Conservation (phyloP, 441 rosid genomes). For the Corymbia calophylla region DNA sequence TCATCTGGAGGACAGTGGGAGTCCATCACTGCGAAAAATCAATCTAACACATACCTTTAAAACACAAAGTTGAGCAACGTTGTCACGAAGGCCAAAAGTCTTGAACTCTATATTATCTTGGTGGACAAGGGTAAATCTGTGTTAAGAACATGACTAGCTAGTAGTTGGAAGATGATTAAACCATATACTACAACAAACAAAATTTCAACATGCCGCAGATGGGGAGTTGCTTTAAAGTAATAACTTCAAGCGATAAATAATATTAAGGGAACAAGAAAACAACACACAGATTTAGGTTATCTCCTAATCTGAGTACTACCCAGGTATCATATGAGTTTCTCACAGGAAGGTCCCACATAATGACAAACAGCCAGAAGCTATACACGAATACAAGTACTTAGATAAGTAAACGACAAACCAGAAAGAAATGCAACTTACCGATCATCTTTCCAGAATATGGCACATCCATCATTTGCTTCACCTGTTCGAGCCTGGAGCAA, state of each 20-base stretch:
- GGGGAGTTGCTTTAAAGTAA: neutral
- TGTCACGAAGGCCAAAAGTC: constrained; percentile 76
- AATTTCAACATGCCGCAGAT: neutral
- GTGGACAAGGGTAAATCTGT: constrained; percentile 78
- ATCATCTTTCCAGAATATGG: constrained; percentile 76
- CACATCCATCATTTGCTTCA: constrained; percentile 86
- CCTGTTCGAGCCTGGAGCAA: constrained; percentile 75
- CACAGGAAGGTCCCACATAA: neutral
- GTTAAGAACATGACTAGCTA: constrained; percentile 23
- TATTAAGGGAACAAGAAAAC: neutral
- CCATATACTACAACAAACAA: neutral
- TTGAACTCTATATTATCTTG: constrained; percentile 79
- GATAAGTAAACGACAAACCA: neutral
- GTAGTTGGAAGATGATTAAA: constrained; percentile 6
- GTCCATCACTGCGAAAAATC: neutral
- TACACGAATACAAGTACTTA: neutral
- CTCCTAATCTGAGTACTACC: neutral
- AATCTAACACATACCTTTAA: constrained; percentile 46
- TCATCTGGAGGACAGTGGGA: neutral
- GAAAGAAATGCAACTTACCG: constrained; percentile 30
- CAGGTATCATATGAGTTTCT: neutral
- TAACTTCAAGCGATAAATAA: neutral
- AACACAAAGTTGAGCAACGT: constrained; percentile 93
- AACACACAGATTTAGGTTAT: neutral
- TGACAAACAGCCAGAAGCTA: neutral